Evolutionary conservation across 2,329 filamentous ascomycete genomes (phyloP), one percentile per base, ranked within the genome.

Genomic region (Pseudogymnoascus sp.): DNA sequence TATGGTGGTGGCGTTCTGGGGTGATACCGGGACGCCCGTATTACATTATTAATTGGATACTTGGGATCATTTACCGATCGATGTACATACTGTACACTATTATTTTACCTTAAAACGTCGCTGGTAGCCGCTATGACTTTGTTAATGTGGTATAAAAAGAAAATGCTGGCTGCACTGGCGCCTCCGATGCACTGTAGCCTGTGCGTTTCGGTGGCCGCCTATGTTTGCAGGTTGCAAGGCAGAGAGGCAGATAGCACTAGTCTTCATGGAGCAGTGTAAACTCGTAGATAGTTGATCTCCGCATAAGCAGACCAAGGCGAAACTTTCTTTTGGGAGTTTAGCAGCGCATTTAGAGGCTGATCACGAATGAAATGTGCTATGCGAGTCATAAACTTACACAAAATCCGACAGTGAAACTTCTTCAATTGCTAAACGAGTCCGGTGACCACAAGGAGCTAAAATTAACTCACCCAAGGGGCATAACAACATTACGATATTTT

Each of bases 341-440:
- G 49, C n/a, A 55, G 28, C 16, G 49, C 16, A 55, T 55, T 33
- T 55, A 35, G 16, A 35, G 49, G 49, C 9, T 55, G 49, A 55
- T 55, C 49, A 55, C 49, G 49, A 33, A 55, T 55, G 28, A 55
- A 55, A 55, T 35, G 49, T 55, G 49, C 49, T 55, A 55, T 55
- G 28, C 49, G 49, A 55, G 49, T 55, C 49, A 55, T 33, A 33
- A 55, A 55, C 49, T 19, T 55, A 55, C 49, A 55, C 49, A 55
- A 55, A 55, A 12, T 33, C 49, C 11, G 9, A 55, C 49, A 55
- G 49, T 55, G n/a, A 55, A 55, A 55, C 49, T 55, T 55, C 49
- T 55, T 55, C 49, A 55, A 16, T 35, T 14, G 28, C 49, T 55
- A 55, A 55, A 55, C 49, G 49, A 55, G 49, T 55, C 49, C 11